Conservation (phyloP, 139 green algal species). For the Limnomonas spitsbergensis region DNA sequence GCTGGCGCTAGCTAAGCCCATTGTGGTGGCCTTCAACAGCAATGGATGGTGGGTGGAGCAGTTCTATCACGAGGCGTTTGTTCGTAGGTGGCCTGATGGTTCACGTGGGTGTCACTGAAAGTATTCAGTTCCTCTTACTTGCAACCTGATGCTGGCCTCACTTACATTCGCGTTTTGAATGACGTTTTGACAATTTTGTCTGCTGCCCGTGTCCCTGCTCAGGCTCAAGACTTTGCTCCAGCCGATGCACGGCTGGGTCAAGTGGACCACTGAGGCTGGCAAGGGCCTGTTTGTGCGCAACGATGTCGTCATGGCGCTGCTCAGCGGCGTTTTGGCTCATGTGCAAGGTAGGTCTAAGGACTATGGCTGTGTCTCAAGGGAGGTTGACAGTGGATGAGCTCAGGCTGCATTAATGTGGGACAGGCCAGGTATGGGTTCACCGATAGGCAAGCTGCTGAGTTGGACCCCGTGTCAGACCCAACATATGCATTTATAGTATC, state of each 20-base stretch:
- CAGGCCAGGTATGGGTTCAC: background rate
- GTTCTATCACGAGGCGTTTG: background rate
- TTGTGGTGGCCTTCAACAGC: slow-evolving; percentile 24
- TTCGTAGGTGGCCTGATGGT: background rate
- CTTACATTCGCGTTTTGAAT: background rate
- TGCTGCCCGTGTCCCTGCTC: background rate
- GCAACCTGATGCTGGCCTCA: background rate
- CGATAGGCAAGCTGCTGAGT: background rate
- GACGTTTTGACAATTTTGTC: background rate
- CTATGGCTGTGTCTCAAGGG: background rate
- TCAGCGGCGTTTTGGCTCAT: slow-evolving; percentile 18
- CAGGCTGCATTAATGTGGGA: background rate
- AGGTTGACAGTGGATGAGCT: background rate
- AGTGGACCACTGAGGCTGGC: slow-evolving; percentile 26
- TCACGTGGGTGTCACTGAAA: background rate
- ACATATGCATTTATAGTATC: no score
- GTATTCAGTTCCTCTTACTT: background rate
- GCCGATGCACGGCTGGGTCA: slow-evolving; percentile 28
- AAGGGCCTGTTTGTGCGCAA: slow-evolving; percentile 29
- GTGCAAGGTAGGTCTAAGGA: slow-evolving; percentile 16
- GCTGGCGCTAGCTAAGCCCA: slow-evolving; percentile 13
- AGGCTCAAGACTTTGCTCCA: slow-evolving; percentile 23
- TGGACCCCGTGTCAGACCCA: no score
- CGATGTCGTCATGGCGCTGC: slow-evolving; percentile 17
- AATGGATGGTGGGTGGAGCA: slow-evolving; percentile 26